Conservation (phyloP, 345 rosid genomes). For the Firmiana major region DNA sequence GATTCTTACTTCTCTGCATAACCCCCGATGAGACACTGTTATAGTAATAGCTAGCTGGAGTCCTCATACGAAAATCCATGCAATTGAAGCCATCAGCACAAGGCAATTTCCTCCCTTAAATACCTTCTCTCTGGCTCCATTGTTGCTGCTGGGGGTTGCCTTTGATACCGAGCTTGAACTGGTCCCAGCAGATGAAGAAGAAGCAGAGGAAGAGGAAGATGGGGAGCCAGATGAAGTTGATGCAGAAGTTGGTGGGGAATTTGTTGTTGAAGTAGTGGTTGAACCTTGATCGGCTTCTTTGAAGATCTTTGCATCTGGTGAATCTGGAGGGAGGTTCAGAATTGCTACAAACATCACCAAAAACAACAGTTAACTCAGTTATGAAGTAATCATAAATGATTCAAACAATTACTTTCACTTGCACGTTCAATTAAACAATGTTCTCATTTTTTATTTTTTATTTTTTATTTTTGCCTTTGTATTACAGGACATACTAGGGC, state of each 20-base stretch:
- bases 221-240: constrained; percentile 4
- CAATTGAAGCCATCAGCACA: constrained; percentile 9
- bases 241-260: constrained; percentile 20
- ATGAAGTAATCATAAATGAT: neutral
- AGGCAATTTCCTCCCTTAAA: constrained; percentile 7
- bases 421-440: neutral
- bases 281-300: constrained; percentile 26
- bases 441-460: neutral
- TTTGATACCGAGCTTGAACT: constrained; percentile 20
- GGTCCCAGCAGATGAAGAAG: constrained; percentile 15
- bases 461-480: no score
- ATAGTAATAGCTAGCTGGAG: neutral
- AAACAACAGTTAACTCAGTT: neutral
- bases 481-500: constrained; percentile 25
- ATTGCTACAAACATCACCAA: constrained; percentile 21
- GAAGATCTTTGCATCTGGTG: constrained; percentile 43
- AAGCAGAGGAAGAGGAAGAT: neutral
- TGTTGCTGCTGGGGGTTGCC: constrained; percentile 26
- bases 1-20: neutral
- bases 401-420: no score
- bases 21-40: neutral
- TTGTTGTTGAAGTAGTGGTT: constrained; percentile 12
- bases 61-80: constrained; percentile 3
- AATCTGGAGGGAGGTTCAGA: constrained; percentile 35
- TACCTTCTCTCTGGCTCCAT: constrained; percentile 13